Conservation (phyloP, 1,139 yeast species). For the Blastobotrys serpentis region DNA sequence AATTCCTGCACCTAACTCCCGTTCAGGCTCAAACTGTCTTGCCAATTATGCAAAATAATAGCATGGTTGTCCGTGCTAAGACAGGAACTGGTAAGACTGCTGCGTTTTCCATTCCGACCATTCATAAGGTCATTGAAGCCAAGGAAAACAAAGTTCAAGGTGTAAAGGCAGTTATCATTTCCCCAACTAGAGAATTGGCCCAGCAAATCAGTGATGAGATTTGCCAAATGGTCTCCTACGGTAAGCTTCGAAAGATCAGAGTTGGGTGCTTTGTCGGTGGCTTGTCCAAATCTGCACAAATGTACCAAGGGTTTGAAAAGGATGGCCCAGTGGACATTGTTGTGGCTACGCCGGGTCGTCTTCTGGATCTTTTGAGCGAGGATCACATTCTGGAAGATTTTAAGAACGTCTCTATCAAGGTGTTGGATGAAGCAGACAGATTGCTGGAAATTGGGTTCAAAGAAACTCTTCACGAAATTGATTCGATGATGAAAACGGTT, state of each 20-base stretch:
- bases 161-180: slow-evolving; percentile 60
- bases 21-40: slow-evolving; percentile 74
- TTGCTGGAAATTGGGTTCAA: slow-evolving; percentile 75
- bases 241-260: slow-evolving; percentile 37
- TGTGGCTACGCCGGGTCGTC: slow-evolving; percentile 90
- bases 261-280: slow-evolving; percentile 54
- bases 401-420: slow-evolving; percentile 56
- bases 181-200: slow-evolving; percentile 94
- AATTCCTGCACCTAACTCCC: slow-evolving; percentile 55
- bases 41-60: slow-evolving; percentile 57
- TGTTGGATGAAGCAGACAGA: slow-evolving; percentile 89
- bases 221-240: slow-evolving; percentile 41
- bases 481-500: slow-evolving; percentile 45
- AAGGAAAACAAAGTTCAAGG: slow-evolving; percentile 35
- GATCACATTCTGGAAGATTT: slow-evolving; percentile 50
- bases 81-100: slow-evolving; percentile 96
- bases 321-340: slow-evolving; percentile 50
- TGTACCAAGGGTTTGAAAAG: slow-evolving; percentile 35
- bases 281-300: slow-evolving; percentile 42
- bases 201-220: slow-evolving; percentile 73
- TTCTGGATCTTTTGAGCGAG: slow-evolving; percentile 55
- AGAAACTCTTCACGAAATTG: slow-evolving; percentile 56
- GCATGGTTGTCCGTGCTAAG: slow-evolving; percentile 83
- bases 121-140: slow-evolving; percentile 53
- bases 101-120: slow-evolving; percentile 78